Evolutionary conservation across 2,329 filamentous ascomycete species (phyloP), one percentile per base, ranked within the genome.

Genomic region (Myriosclerotinia curreyana): DNA sequence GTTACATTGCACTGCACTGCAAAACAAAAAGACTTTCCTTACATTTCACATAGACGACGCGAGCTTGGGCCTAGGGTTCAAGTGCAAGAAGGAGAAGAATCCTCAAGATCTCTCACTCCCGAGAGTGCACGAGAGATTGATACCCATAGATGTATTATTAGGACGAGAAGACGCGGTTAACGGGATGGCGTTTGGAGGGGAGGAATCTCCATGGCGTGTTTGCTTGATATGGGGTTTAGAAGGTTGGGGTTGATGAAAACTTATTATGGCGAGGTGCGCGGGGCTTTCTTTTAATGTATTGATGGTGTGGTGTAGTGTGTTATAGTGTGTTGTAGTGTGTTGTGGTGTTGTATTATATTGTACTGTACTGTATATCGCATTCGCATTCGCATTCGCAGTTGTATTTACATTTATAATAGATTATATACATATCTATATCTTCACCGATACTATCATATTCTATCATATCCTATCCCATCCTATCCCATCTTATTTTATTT

Each of bases 81-180:
- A 31, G 5, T n/a, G n/a, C n/a, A 5, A 2, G 28, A 31, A 28
- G 17, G 20, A 8, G 22, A n/a, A 7, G 5, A 20, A n/a, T n/a
- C n/a, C n/a, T n/a, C n/a, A 8, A 20, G 34, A 17, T 28, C 2
- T 28, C n/a, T 42, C 36, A 25, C 22, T 42, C 52, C 25, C 25
- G 1, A 38, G n/a, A 38, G 20, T 3, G n/a, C 4, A 40, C 9
- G 25, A 42, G 36, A 42, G 40, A 48, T 58, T 44, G 22, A 52
- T 34, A 53, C 15, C 17, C 11, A 52, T 40, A 48, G 5, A n/a
- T 53, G 48, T 61, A 61, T 61, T 48, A 40, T 31, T 44, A 53
- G 38, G 36, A 58, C 28, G 54, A 36, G 40, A n/a, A 58, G 9
- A 22, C 11, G 42, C 9, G 40, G 40, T 3, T 9, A 56, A 14